Evolutionary conservation across 1,284 basidiomycete species (phyloP), one percentile per base, ranked within the genome.

Genomic region (Trametes polyzona): DNA sequence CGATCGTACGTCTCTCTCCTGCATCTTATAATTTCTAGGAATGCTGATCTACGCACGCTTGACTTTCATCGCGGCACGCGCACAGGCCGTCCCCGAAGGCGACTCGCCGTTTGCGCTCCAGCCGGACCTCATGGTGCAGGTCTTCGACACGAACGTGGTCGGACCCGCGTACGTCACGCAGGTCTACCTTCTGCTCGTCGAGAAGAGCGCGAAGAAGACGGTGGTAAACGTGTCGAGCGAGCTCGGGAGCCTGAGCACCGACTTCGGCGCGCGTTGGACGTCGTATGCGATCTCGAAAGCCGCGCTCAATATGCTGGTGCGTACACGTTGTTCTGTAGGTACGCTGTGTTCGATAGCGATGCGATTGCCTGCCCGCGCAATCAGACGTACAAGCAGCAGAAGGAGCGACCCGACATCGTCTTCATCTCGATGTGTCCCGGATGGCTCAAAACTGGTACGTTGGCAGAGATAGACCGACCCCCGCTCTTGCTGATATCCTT

Each of bases 191-290:
- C 71, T 68, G 4, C 66, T 64, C 17, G 57, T 77, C 19, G 69
- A 73, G 61, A 64, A 65, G 52, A 67, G 73, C 21, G 53, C 55
- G 44, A 57, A 61, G 39, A 74, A 71, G 58, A 72, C 73, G 17
- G 67, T 78, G 29, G 58, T 73, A 47, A 76, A 77, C 59, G 63
- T 73, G 49, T 65, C 70, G 35, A 72, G 67, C 49, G 67, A 67
- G n/a, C 52, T 73, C 7, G 70, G 63, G 9, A 75, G 73, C 50
- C 68, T 75, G 35, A 66, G 57, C 3, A 42, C 63, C 33, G 42
- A 36, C 27, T 56, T 43, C 23, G 67, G 67, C 3, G 36, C 57
- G 10, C 58, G 57, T 36, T 47, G 39, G 19, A 57, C 71, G 29
- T 67, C 62, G 12, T 71, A 73, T 57, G 62, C 65, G 17, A 59